These are phyloP conservation scores for Xylaria grammica DNA, from an alignment of 495 filamentous ascomycete species.

Conservation along the genomic window DNA sequence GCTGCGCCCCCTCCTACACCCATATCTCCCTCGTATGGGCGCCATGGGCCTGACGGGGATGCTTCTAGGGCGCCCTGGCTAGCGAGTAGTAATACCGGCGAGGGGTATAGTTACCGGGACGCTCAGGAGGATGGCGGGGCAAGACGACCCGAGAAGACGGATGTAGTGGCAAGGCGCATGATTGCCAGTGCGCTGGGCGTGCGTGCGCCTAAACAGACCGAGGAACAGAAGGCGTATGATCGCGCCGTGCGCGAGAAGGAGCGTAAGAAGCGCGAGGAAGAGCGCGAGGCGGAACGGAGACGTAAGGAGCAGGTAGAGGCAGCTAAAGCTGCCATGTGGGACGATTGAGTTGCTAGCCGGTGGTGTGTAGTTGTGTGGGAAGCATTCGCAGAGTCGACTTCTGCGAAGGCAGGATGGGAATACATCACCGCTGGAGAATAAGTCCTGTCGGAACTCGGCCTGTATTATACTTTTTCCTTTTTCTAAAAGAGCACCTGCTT, in stretches of 20 bases:
- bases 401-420: neutral
- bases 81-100: slow-evolving; percentile 11
- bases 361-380: neutral
- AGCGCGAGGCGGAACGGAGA: slow-evolving; percentile 67
- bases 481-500: neutral
- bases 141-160: slow-evolving; percentile 84
- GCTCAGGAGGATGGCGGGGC: slow-evolving; percentile 25
- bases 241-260: slow-evolving; percentile 83
- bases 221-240: slow-evolving; percentile 90
- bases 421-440: neutral
- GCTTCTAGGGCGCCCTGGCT: slow-evolving; percentile 27
- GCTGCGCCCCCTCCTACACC: slow-evolving; percentile 66
- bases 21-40: slow-evolving; percentile 55
- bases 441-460: neutral
- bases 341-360: slow-evolving; percentile 59
- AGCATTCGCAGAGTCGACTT: neutral
- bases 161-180: slow-evolving; percentile 85
- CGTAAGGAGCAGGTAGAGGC: slow-evolving; percentile 71
- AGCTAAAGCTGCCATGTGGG: slow-evolving; percentile 80
- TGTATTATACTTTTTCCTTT: neutral
- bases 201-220: slow-evolving; percentile 76
- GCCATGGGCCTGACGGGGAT: slow-evolving; percentile 37
- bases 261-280: slow-evolving; percentile 73
- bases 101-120: slow-evolving; percentile 26
- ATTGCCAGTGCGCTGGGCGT: slow-evolving; percentile 90